These are phyloP conservation scores for Capsella rubella DNA, from an alignment of 441 rosid genomes.

Conservation along the genomic window DNA sequence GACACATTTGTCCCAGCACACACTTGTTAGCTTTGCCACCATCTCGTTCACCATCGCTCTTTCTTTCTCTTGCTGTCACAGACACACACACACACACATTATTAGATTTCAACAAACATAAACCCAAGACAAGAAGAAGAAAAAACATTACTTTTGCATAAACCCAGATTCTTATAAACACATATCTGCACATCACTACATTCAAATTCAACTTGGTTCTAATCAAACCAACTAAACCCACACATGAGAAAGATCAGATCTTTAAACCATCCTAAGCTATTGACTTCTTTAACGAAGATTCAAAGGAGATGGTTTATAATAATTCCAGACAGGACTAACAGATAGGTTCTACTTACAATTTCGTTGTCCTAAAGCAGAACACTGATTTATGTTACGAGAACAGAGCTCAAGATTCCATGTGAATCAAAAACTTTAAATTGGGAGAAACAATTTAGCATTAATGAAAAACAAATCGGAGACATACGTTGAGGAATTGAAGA, in stretches of 20 bases:
- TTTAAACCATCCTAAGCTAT: neutral
- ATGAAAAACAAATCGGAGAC: constrained; percentile 9
- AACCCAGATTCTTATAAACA: neutral
- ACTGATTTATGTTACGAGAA: too few relatives aligned
- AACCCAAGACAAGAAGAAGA: neutral
- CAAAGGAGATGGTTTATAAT: neutral
- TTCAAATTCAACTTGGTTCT: neutral
- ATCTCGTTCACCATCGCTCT: constrained; percentile 80
- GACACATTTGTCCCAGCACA: constrained; percentile 93
- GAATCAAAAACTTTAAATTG: neutral
- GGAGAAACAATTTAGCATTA: neutral
- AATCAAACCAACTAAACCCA: neutral
- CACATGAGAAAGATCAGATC: neutral
- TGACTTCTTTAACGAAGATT: neutral
- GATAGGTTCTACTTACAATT: neutral
- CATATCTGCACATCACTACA: neutral
- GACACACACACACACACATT: constrained; percentile 20
- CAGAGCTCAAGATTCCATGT: neutral
- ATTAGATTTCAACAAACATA: neutral
- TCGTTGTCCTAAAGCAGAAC: too few relatives aligned
- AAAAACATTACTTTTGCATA: neutral
- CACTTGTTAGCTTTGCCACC: constrained; percentile 80
- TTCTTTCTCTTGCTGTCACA: constrained; percentile 80
- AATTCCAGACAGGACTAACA: neutral
- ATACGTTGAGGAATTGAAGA: constrained; percentile 69